Evolutionary conservation across 2,329 filamentous ascomycete genomes (phyloP), one percentile per base, ranked within the genome.

Genomic region (Colletotrichum lentis): DNA sequence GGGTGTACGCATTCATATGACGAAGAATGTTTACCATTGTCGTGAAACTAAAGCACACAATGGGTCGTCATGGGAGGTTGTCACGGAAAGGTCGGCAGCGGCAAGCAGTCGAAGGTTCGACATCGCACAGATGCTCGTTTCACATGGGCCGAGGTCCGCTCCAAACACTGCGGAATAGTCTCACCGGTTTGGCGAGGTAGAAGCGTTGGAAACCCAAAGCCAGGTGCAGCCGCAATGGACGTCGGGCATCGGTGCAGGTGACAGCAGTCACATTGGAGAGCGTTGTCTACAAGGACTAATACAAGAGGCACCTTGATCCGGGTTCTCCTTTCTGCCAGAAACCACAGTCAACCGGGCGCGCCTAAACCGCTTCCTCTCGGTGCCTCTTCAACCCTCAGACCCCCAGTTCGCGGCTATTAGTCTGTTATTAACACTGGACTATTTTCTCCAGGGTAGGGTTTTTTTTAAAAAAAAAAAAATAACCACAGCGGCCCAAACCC

Each of bases 101-200:
- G n/a, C 10, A 22, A 57, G 18, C 18, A 14, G 41, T 18, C 35
- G 44, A 37, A 64, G 24, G 54, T 35, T 59, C 16, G 14, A 18
- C 8, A 24, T 43, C 16, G 57, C 62, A 43, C 49, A 20, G 50
- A 39, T 47, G 47, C 5, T 24, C 18, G 62, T 54, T 65, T 65
- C 56, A 65, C 47, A n/a, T 31, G 20, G 27, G 22, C 47, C 49
- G 47, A 60, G 55, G 37, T 18, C 24, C 27, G 47, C 27, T 27
- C n/a, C 3, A n/a, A 16, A 12, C 27, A 14, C 39, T 20, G 11
- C 8, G 14, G 14, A n/a, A 14, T 41, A 44, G 46, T 11, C 18
- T 7, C 47, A 16, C 8, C 47, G 16, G 2, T 14, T 11, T 31
- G 22, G 12, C 20, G 20, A 18, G 27, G 24, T 1, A 50, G 46